These are phyloP conservation scores for Ascochyta fabae DNA, from an alignment of 2,329 filamentous ascomycete species.

Conservation along the genomic window DNA sequence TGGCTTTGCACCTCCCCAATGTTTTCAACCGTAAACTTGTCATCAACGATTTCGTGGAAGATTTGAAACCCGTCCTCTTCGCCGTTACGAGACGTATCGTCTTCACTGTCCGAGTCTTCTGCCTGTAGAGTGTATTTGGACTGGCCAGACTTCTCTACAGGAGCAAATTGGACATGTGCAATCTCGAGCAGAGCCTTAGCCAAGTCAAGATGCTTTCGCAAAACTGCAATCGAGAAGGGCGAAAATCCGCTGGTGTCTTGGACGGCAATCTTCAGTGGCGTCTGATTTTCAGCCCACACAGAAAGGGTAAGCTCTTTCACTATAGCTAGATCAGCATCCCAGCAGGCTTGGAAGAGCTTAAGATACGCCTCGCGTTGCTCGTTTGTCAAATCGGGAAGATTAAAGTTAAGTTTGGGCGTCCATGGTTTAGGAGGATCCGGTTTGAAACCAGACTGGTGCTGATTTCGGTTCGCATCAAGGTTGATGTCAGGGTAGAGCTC, in stretches of 20 bases:
- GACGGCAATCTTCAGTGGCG: constrained; percentile 66
- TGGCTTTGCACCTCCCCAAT: constrained; percentile 72
- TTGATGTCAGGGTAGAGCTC: constrained; percentile 63
- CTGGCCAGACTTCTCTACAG: constrained; percentile 53
- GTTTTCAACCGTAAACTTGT: constrained; percentile 77
- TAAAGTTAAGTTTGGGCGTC: constrained; percentile 51
- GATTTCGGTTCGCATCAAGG: background rate
- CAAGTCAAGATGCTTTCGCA: constrained; percentile 68
- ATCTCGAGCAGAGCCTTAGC: constrained; percentile 75
- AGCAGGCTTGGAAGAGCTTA: constrained; percentile 75
- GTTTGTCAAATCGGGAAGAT: constrained; percentile 57
- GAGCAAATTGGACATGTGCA: constrained; percentile 70
- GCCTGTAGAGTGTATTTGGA: constrained; percentile 58
- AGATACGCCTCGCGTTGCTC: constrained; percentile 66
- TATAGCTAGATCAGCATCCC: constrained; percentile 69
- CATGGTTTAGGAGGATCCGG: constrained; percentile 25
- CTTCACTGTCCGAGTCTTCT: constrained; percentile 33
- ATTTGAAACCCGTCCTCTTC: constrained; percentile 44
- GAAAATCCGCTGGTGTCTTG: constrained; percentile 59
- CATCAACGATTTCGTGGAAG: constrained; percentile 64
- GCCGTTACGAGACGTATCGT: constrained; percentile 29
- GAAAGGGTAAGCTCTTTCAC: constrained; percentile 70
- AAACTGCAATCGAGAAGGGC: constrained; percentile 72
- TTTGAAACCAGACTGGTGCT: background rate
- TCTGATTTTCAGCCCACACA: constrained; percentile 63